Percentiles rank a stretch among this genome's conserved stretches.
Evolutionary conservation across 345 rosid genomes (phyloP).

Genomic region (Laguncularia racemosa): DNA sequence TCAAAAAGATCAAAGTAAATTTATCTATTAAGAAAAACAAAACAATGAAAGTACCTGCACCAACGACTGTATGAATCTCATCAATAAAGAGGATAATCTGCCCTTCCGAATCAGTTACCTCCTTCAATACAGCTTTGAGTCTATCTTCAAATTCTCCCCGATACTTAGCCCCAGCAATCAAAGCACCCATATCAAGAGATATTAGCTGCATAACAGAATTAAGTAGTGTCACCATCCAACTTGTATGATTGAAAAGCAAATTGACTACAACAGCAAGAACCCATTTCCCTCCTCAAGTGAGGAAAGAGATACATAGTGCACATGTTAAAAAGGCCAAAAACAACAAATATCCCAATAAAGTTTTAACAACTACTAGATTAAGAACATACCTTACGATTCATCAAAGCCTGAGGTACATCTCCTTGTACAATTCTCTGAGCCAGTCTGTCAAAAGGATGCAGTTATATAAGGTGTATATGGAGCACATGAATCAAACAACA

Average conservation of each 20-base stretch:
- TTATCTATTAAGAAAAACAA: not conserved
- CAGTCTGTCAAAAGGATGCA: constrained; percentile 48
- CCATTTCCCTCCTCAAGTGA: not conserved
- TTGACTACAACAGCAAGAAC: too few relatives aligned
- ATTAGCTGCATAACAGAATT: constrained; percentile 47
- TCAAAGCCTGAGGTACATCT: constrained; percentile 98
- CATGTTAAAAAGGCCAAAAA: not conserved
- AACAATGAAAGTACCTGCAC: constrained; percentile 61
- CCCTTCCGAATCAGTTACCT: constrained; percentile 95
- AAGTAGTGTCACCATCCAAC: too few relatives aligned
- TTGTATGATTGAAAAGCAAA: too few relatives aligned
- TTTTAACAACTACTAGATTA: constrained; percentile 2
- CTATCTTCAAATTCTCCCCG: constrained; percentile 99
- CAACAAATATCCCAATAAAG: not conserved
- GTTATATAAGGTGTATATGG: not conserved
- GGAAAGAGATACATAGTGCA: not conserved
- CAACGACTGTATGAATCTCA: constrained; percentile 99
- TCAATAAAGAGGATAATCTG: constrained; percentile 89
- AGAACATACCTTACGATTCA: constrained; percentile 77
- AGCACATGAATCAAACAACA: not conserved
- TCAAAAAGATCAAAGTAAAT: not conserved
- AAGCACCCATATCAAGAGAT: constrained; percentile 98
- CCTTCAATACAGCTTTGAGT: constrained; percentile 91
- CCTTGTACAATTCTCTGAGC: constrained; percentile 99
- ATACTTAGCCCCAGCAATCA: constrained; percentile 97